phyloP scores from a whole-genome alignment of 2,329 filamentous ascomycete genomes.

The Penicillium capsulatum region DNA sequence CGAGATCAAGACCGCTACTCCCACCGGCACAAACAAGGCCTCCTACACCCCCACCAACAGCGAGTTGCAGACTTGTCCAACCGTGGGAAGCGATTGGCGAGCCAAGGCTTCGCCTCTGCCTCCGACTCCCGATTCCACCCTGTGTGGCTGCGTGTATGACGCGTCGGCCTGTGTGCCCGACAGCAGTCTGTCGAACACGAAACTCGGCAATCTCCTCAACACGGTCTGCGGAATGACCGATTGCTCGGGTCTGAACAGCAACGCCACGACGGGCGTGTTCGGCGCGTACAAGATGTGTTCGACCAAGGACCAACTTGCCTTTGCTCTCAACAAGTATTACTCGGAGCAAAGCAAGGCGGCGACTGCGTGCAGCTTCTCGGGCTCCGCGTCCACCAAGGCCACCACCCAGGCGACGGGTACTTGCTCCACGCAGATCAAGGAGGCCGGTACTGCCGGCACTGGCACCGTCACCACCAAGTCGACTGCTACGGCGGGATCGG shows the following conservation, averaged over 20 bases:
- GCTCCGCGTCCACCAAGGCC: constrained; percentile 38
- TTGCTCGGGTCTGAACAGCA: constrained; percentile 39
- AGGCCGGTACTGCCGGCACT: constrained; percentile 40
- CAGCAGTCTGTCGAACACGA: constrained; percentile 25
- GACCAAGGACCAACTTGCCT: constrained; percentile 41
- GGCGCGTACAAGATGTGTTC: constrained; percentile 48
- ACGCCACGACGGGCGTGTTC: constrained; percentile 41
- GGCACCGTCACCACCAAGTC: constrained; percentile 39
- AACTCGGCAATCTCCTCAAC: constrained; percentile 57
- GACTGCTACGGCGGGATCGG: constrained; percentile 24
- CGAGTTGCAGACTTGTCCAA: constrained; percentile 64
- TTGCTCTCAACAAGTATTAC: constrained; percentile 45
- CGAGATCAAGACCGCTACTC: constrained; percentile 63
- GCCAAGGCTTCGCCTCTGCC: constrained; percentile 63
- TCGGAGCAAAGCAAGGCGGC: constrained; percentile 34
- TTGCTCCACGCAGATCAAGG: constrained; percentile 37
- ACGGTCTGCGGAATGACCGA: constrained; percentile 40
- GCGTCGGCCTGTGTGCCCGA: constrained; percentile 66
- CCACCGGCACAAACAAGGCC: constrained; percentile 59
- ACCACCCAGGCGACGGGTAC: constrained; percentile 34
- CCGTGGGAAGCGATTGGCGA: constrained; percentile 60
- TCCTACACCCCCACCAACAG: constrained; percentile 70
- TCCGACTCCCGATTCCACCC: constrained; percentile 67
- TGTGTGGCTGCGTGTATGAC: constrained; percentile 80
- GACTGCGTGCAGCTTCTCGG: constrained; percentile 42